Base-by-base conservation (phyloP, 495 filamentous ascomycete species). In the Rusavskia elegans region DNA sequence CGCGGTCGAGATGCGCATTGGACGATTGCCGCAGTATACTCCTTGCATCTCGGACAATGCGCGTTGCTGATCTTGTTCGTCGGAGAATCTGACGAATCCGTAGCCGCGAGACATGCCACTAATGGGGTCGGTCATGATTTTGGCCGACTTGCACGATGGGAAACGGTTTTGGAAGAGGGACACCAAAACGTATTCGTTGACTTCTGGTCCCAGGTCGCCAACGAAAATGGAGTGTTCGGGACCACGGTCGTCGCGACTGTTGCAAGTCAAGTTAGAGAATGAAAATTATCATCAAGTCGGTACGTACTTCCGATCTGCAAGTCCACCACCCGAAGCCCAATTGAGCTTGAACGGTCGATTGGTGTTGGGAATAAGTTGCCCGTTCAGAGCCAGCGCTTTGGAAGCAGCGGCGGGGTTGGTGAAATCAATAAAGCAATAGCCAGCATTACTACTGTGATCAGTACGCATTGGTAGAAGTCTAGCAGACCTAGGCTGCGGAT, bases 111-210 rank as follows among this genome's bases (percentile, higher is more conserved):
- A 96, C 80, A 97, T 89, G 59, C 92, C 92, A 51, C 82, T 90
- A 68, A 97, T 92, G 51, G 94, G 92, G 61, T 99, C 92, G 41
- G 93, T 95, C 92, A 99, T 99, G 68, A 99, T 99, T 75, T 99
- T 99, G 54, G 93, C 92, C 10, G 89, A 95, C 73, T 97, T 97
- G 84, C 93, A 97, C 5, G 87, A 93, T 0, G 85, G 87, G 74
- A 92, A 99, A 35, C 89, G 85, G 57, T 79, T 81, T 68, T 99
- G 92, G 75, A 99, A 99, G 49, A 99, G 81, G 3, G 88, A 93
- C 42, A 96, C 88, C 29, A 99, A 77, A 37, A 95, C 92, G 57
- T 94, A 96, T 75, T 99, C 92, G 65, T 96, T 99, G 58, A 99
- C 92, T 69, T 99, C 92, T 0, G 94, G 92, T 38, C 92, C 92